These are phyloP conservation scores for Exsudoporus frostii DNA, from an alignment of 768 basidiomycete genomes.

Conservation along the genomic window DNA sequence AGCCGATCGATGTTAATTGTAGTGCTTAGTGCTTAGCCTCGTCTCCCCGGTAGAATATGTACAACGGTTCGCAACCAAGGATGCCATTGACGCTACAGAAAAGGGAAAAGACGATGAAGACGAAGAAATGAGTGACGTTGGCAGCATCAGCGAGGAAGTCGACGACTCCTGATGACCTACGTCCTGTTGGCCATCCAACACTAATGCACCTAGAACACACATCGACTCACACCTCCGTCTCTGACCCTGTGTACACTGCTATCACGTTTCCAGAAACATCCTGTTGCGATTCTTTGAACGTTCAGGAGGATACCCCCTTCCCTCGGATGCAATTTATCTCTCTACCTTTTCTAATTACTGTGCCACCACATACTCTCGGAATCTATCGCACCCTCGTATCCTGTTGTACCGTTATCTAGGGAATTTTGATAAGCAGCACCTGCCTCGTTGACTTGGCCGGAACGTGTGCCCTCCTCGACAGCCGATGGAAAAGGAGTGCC, in stretches of 20 bases:
- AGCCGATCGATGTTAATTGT: not conserved
- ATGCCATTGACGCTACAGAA: constrained; percentile 74
- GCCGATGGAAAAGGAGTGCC: not conserved
- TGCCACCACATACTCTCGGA: constrained; percentile 21
- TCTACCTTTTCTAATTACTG: constrained; percentile 19
- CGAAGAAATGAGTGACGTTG: constrained; percentile 85
- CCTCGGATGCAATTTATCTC: constrained; percentile 16
- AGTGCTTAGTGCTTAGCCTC: constrained; percentile 4
- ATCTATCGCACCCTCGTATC: constrained; percentile 18
- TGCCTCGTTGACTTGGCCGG: constrained; percentile 7
- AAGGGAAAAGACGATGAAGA: constrained; percentile 66
- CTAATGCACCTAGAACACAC: constrained; percentile 11
- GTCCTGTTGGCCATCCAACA: not conserved
- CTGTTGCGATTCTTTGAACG: constrained; percentile 14
- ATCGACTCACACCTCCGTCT: constrained; percentile 5
- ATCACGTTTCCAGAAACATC: constrained; percentile 16
- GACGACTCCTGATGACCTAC: constrained; percentile 37
- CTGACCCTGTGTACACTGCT: constrained; percentile 11
- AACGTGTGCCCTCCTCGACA: constrained; percentile 4
- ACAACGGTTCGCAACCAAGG: constrained; percentile 90
- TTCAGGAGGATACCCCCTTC: constrained; percentile 28
- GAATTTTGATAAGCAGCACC: constrained; percentile 17
- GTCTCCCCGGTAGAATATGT: constrained; percentile 71
- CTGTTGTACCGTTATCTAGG: constrained; percentile 34
- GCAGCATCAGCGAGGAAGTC: constrained; percentile 69